Percentiles rank a stretch among this genome's conserved stretches.
Conservation (phyloP, 2,329 filamentous ascomycete species). For the Cercospora janseana region DNA sequence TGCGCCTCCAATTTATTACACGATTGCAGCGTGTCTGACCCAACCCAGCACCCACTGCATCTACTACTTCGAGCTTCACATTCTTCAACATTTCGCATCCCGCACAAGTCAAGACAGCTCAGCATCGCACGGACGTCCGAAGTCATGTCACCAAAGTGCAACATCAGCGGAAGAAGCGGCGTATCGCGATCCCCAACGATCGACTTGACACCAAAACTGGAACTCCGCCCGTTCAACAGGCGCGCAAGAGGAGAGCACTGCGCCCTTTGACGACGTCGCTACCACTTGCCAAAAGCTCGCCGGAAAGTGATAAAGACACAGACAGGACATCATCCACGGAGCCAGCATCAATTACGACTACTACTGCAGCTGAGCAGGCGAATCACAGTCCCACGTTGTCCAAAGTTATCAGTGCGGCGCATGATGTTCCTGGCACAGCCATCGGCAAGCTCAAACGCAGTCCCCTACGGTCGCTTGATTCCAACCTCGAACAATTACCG, state of each 20-base stretch:
- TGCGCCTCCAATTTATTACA: too few relatives aligned
- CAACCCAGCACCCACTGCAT: not conserved
- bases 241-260: not conserved
- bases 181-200: not conserved
- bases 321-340: not conserved
- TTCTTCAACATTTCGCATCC: slow-evolving; percentile 5
- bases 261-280: too few relatives aligned
- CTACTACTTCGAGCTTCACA: not conserved
- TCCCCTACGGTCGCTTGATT: not conserved
- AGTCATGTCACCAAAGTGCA: slow-evolving; percentile 9
- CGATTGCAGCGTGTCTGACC: too few relatives aligned
- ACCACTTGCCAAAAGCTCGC: too few relatives aligned
- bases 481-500: too few relatives aligned
- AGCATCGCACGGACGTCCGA: slow-evolving; percentile 1
- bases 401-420: too few relatives aligned
- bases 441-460: not conserved
- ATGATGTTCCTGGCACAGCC: too few relatives aligned
- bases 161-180: not conserved
- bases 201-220: not conserved
- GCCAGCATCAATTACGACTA: not conserved
- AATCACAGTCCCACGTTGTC: not conserved
- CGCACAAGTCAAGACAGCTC: not conserved
- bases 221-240: not conserved
- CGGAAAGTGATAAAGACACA: too few relatives aligned
- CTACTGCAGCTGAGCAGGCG: not conserved